phyloP scores from a whole-genome alignment of 768 basidiomycete genomes.

The Leccinum rimulosum region DNA sequence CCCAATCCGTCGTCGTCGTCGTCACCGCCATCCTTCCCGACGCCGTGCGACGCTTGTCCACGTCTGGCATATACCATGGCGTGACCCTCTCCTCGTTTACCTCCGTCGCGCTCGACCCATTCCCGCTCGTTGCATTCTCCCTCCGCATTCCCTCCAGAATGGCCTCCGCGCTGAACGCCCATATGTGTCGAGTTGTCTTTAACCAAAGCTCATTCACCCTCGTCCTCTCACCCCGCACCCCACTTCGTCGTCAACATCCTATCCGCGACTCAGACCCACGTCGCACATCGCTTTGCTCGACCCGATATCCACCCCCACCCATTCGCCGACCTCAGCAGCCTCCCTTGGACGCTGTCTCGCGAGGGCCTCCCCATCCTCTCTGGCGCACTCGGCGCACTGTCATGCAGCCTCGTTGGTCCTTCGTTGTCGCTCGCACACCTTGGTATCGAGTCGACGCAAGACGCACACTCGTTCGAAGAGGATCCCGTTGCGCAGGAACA shows the following conservation, averaged over 20 bases:
- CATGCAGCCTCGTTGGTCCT: slow-evolving; percentile 62
- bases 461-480: background rate
- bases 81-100: slow-evolving; percentile 94
- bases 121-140: slow-evolving; percentile 88
- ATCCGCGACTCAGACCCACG: slow-evolving; percentile 57
- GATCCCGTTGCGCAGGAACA: slow-evolving; percentile 21
- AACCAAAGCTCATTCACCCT: background rate
- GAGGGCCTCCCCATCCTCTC: slow-evolving; percentile 61
- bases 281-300: slow-evolving; percentile 71
- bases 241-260: slow-evolving; percentile 83
- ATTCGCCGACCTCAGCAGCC: slow-evolving; percentile 37
- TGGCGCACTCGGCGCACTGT: slow-evolving; percentile 65
- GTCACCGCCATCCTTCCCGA: slow-evolving; percentile 64
- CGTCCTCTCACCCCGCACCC: slow-evolving; percentile 8
- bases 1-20: slow-evolving; percentile 85
- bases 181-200: slow-evolving; percentile 1
- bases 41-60: background rate
- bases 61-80: slow-evolving; percentile 58
- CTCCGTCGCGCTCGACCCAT: slow-evolving; percentile 86
- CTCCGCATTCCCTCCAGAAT: slow-evolving; percentile 88
- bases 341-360: slow-evolving; percentile 39
- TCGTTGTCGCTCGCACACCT: slow-evolving; percentile 64
- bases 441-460: slow-evolving; percentile 19
- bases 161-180: slow-evolving; percentile 55
- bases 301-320: slow-evolving; percentile 66